Conservation (phyloP, 805 yeast genomes). For the Kregervanrija fluxuum region DNA sequence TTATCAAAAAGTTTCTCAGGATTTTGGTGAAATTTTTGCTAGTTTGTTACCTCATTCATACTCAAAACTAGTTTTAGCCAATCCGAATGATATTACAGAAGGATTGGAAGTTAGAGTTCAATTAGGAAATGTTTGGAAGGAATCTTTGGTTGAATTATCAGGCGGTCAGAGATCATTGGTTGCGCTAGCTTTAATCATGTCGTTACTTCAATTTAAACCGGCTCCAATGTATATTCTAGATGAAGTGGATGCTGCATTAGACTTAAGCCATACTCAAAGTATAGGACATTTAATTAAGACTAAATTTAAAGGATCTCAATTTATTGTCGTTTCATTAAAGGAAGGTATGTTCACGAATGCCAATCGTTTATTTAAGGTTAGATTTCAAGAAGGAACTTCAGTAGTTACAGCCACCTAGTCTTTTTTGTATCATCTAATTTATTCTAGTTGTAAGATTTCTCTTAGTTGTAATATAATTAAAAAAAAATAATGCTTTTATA, state of each 20-base stretch:
- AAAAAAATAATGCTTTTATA: too few species aligned
- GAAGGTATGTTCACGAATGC: constrained; percentile 99
- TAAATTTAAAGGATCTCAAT: constrained; percentile 90
- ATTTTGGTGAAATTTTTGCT: constrained; percentile 84
- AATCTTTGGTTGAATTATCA: constrained; percentile 85
- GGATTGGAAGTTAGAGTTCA: constrained; percentile 89
- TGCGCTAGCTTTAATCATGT: constrained; percentile 87
- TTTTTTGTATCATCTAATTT: too few species aligned
- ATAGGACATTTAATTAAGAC: constrained; percentile 96
- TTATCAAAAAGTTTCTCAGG: constrained; percentile 78
- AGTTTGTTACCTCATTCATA: constrained; percentile 85
- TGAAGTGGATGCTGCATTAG: constrained; percentile 98
- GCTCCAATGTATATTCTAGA: constrained; percentile 98
- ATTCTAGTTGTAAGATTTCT: too few species aligned
- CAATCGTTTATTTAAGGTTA: constrained; percentile 83
- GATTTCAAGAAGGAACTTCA: constrained; percentile 96
- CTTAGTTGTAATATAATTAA: too few species aligned
- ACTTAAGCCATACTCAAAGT: constrained; percentile 93
- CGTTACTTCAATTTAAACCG: constrained; percentile 88
- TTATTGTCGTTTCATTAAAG: constrained; percentile 91
- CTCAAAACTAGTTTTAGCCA: constrained; percentile 80
- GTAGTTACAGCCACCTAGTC: constrained; percentile 65
- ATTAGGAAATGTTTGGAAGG: constrained; percentile 92
- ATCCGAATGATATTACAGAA: constrained; percentile 74
- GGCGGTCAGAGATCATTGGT: constrained; percentile 97